These are phyloP conservation scores for Aspergillus fumigatus DNA, from an alignment of 2,329 filamentous ascomycete species.

Conservation along the genomic window DNA sequence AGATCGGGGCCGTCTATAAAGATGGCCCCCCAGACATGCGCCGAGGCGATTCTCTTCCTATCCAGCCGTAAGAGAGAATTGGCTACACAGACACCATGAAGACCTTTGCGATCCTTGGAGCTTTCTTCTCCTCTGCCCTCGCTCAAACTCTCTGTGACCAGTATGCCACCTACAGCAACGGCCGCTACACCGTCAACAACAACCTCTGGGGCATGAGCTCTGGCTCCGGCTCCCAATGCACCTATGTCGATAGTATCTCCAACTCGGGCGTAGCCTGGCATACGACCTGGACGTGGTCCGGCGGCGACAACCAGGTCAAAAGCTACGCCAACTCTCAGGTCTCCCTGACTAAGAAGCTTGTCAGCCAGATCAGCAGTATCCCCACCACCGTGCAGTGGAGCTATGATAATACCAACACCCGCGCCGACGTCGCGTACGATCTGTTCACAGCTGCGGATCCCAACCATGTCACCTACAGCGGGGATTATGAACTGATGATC, in stretches of 20 bases:
- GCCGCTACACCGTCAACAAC: constrained; percentile 45
- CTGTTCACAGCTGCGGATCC: constrained; percentile 48
- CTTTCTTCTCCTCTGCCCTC: neutral
- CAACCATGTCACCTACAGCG: constrained; percentile 36
- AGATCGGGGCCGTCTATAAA: neutral
- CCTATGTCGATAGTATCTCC: constrained; percentile 30
- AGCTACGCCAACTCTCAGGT: constrained; percentile 27
- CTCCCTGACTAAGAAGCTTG: neutral
- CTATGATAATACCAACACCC: constrained; percentile 46
- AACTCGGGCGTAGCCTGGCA: constrained; percentile 32
- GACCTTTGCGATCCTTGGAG: neutral
- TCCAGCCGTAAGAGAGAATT: neutral
- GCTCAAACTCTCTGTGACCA: constrained; percentile 5
- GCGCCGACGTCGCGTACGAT: constrained; percentile 57
- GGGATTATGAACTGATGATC: constrained; percentile 59
- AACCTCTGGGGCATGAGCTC: constrained; percentile 43
- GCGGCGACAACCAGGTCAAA: constrained; percentile 36
- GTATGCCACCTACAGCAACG: constrained; percentile 28
- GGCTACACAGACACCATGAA: neutral
- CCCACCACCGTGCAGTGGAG: constrained; percentile 40
- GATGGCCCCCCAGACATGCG: neutral
- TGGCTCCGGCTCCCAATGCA: constrained; percentile 38
- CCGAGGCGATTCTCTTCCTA: neutral
- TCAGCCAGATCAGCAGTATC: constrained; percentile 33
- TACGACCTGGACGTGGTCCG: constrained; percentile 41